A percentile compares a stretch with the other conserved stretches of the same genome.
Evolutionary conservation across 495 filamentous ascomycete species (phyloP).

Genomic region (Thozetella sp.): DNA sequence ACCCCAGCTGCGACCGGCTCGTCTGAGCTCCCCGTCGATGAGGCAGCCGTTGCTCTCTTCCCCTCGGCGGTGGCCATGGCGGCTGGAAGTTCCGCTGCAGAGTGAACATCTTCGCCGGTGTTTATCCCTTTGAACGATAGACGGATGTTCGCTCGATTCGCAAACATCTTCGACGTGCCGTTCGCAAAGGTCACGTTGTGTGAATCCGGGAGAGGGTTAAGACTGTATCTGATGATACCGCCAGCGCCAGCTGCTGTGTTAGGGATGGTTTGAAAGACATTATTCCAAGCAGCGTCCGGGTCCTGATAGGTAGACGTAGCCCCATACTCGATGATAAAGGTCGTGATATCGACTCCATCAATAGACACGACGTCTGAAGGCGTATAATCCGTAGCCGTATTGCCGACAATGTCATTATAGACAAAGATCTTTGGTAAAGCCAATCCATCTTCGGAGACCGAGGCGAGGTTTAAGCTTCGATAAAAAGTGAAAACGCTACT

Average conservation of each 20-base stretch:
- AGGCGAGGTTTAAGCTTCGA: conserved; percentile 19
- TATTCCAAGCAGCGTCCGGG: conserved; percentile 30
- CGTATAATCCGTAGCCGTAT: not conserved
- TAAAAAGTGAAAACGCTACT: conserved; percentile 15
- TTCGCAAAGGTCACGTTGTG: conserved; percentile 14
- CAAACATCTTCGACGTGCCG: conserved; percentile 12
- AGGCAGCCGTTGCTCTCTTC: not conserved
- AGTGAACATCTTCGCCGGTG: not conserved
- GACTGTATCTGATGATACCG: not conserved
- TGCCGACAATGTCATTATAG: conserved; percentile 12
- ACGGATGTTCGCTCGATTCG: not conserved
- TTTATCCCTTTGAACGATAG: not conserved
- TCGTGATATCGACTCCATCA: conserved; percentile 7
- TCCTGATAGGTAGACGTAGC: conserved; percentile 18
- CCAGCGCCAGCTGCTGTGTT: not conserved
- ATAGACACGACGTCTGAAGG: conserved; percentile 6
- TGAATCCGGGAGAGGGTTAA: conserved; percentile 9
- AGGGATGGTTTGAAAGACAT: conserved; percentile 6
- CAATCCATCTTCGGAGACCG: conserved; percentile 21
- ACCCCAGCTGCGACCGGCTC: not conserved
- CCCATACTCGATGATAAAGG: not conserved
- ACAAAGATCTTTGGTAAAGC: conserved; percentile 21
- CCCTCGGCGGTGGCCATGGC: no score
- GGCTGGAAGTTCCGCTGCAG: not conserved
- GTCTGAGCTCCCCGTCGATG: not conserved